Evolutionary conservation across 2,329 filamentous ascomycete species (phyloP).

Genomic region (Aspergillus caelatus): DNA sequence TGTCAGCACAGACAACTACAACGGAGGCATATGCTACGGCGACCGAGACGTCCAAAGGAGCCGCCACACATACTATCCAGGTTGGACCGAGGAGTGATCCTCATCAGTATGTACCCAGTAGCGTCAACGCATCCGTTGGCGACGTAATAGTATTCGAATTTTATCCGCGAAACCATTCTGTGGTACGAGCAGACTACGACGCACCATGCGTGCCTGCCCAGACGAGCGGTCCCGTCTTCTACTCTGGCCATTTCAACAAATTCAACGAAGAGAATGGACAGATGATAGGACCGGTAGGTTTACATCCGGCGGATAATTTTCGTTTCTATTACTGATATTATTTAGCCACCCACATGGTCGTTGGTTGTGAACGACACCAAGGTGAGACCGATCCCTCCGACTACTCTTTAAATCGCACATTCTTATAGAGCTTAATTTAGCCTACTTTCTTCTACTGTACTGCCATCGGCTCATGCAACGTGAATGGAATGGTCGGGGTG

Average conservation of each 20-base stretch:
- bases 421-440: constrained; percentile 14
- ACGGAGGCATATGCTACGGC: background rate
- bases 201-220: constrained; percentile 64
- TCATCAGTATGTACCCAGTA: constrained; percentile 35
- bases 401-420: background rate
- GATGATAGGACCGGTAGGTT: constrained; percentile 35
- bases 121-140: constrained; percentile 33
- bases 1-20: background rate
- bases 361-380: constrained; percentile 61
- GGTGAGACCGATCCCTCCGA: constrained; percentile 21
- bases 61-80: constrained; percentile 35
- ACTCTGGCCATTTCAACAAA: constrained; percentile 46
- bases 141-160: constrained; percentile 58
- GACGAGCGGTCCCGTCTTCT: constrained; percentile 24
- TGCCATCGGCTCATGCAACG: constrained; percentile 65
- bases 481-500: constrained; percentile 72
- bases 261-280: constrained; percentile 51
- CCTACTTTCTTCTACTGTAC: constrained; percentile 73
- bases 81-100: constrained; percentile 37
- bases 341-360: constrained; percentile 41
- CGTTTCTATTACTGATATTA: background rate
- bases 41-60: constrained; percentile 19
- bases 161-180: constrained; percentile 65
- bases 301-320: background rate
- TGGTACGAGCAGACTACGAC: constrained; percentile 62